Evolutionary conservation across 169 alveolate species (phyloP).

Genomic region (Plasmodium reichenowi): DNA sequence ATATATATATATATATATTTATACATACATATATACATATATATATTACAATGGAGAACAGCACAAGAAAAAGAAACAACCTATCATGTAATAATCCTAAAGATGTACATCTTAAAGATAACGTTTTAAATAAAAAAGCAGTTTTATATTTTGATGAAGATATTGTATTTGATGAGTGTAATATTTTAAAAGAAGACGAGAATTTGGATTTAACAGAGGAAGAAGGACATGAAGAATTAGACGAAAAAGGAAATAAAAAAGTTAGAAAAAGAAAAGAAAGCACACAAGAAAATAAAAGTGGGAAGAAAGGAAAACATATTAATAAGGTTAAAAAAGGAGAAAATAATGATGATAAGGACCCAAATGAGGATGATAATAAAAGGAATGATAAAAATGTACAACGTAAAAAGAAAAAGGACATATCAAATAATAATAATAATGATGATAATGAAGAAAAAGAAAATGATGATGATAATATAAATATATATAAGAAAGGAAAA

Average conservation of each 20-base stretch:
- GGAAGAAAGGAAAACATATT: slow-evolving; percentile 19
- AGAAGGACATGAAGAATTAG: slow-evolving; percentile 1
- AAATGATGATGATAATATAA: slow-evolving; percentile 16
- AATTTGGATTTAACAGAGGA: slow-evolving; percentile 15
- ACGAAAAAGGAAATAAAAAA: slow-evolving; percentile 26
- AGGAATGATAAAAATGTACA: slow-evolving; percentile 4
- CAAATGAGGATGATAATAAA: not conserved
- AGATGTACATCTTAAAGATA: slow-evolving; percentile 27
- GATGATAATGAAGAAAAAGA: too few species aligned
- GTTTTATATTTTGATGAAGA: slow-evolving; percentile 71
- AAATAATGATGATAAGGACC: not conserved
- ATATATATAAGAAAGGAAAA: slow-evolving; percentile 5
- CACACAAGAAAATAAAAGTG: slow-evolving; percentile 5
- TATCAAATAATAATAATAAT: too few species aligned
- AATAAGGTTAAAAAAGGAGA: slow-evolving; percentile 9
- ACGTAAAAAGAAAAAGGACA: not conserved
- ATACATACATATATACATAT: too few species aligned
- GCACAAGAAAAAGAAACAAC: slow-evolving; percentile 31
- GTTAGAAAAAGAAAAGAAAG: slow-evolving; percentile 25
- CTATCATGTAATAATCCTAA: too few species aligned
- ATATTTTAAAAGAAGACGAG: slow-evolving; percentile 16
- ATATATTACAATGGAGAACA: slow-evolving; percentile 39
- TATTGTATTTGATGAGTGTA: slow-evolving; percentile 61
- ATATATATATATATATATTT: too few species aligned
- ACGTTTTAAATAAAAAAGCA: slow-evolving; percentile 20